Evolutionary conservation across 345 rosid genomes (phyloP), one percentile per base, ranked within the genome.

Genomic region (Eutrema yunnanense): DNA sequence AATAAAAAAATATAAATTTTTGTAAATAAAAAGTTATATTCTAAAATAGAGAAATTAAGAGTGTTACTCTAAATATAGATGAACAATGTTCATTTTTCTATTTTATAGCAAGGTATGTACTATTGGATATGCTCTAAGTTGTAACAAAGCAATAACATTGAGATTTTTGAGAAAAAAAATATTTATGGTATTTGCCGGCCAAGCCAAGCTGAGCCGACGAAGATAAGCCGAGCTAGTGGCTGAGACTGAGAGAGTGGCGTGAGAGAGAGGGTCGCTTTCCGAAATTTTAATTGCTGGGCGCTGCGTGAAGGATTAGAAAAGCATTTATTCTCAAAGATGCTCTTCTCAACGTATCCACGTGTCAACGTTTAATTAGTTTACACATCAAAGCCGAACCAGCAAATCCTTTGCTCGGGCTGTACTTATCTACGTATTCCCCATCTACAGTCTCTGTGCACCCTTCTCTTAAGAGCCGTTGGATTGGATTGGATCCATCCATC

Each of bases 271-370:
- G 75, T 76, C 75, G 56, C 66, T 76, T 38, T 77, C 68, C 72
- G 6, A 9, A 13, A 65, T 48, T 64, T 71, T 71, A 58, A 77
- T 71, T 65, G 76, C 57, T 69, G 36, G 65, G 57, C 75, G 79
- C 69, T 56, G 69, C 76, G 77, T 71, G 62, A 65, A 72, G 77
- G 80, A 71, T 77, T 77, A 65, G 69, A 77, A 72, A 77, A 72
- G 77, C 77, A 65, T 66, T 77, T 77, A 72, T 77, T 77, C 55
- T 77, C 14, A 41, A 72, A 76, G 72, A 72, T 72, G 73, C 73
- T 72, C 53, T 67, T 71, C 77, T 72, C 67, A 53, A 66, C 46
- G 13, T 16, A 36, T 66, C 73, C 73, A 72, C 73, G 81, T 77
- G 77, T 51, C 73, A 13, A 0, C 1, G 0, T 36, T 2, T 37